These are phyloP conservation scores for Exserohilum rostratum DNA, from an alignment of 2,329 filamentous ascomycete species.

Conservation along the genomic window DNA sequence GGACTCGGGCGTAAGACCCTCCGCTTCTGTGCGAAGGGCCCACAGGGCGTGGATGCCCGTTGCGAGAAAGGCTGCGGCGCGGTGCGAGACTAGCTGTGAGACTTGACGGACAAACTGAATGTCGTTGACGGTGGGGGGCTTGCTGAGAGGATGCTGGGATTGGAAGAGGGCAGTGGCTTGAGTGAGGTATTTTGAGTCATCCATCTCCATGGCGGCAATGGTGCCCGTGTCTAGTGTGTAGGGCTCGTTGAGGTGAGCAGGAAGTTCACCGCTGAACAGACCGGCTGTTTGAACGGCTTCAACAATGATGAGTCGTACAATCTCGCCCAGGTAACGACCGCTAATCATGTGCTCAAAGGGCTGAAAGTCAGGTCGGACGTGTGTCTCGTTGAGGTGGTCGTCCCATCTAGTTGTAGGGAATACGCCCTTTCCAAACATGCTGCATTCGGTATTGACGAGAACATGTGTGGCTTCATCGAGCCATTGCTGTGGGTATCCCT, in stretches of 20 bases:
- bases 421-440: conserved; percentile 68
- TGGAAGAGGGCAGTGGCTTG: conserved; percentile 56
- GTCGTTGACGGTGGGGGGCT: conserved; percentile 55
- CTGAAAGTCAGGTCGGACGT: conserved; percentile 66
- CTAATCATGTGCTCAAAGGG: conserved; percentile 69
- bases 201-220: conserved; percentile 63
- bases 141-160: conserved; percentile 57
- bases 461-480: conserved; percentile 64
- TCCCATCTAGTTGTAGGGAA: conserved; percentile 68
- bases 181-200: conserved; percentile 48
- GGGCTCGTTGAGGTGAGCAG: conserved; percentile 60
- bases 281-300: conserved; percentile 63
- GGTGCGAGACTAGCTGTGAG: conserved; percentile 60
- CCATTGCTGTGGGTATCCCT: conserved; percentile 60
- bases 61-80: conserved; percentile 67
- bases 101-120: conserved; percentile 62
- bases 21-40: conserved; percentile 59
- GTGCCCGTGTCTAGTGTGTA: conserved; percentile 66
- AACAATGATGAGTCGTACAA: conserved; percentile 65
- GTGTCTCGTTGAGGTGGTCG: conserved; percentile 62
- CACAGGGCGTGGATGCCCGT: conserved; percentile 68
- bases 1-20: conserved; percentile 48
- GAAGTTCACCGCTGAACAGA: conserved; percentile 63
- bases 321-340: conserved; percentile 68
- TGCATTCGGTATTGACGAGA: conserved; percentile 69